Percentiles rank a stretch among this genome's conserved stretches.
Conservation (phyloP, 2,329 filamentous ascomycete species). For the Talaromyces marneffei region DNA sequence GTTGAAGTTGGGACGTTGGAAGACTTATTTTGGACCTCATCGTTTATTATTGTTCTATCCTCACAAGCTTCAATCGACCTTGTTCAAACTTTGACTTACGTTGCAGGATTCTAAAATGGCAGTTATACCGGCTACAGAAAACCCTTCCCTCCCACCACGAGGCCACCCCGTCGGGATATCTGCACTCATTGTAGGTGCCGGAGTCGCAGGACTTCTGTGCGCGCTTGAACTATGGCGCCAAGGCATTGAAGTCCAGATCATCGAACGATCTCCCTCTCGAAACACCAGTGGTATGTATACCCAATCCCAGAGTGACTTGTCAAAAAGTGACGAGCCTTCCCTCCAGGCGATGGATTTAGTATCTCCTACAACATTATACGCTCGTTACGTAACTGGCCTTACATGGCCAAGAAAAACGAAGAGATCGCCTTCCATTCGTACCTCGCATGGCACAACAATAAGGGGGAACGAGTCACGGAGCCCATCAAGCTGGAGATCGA, state of each 20-base stretch:
- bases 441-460: slow-evolving; percentile 10
- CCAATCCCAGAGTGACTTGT: neutral
- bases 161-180: neutral
- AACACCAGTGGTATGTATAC: slow-evolving; percentile 2
- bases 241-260: slow-evolving; percentile 8
- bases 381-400: slow-evolving; percentile 11
- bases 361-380: slow-evolving; percentile 8
- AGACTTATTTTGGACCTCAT: neutral
- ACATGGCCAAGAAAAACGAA: slow-evolving; percentile 9
- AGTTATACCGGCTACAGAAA: neutral
- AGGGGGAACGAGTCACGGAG: slow-evolving; percentile 6
- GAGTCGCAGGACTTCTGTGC: slow-evolving; percentile 1
- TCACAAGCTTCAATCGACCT: too few relatives aligned
- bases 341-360: slow-evolving; percentile 3
- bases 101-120: neutral
- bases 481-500: neutral
- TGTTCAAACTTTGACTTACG: neutral
- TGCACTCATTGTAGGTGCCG: slow-evolving; percentile 8
- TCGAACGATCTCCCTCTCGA: slow-evolving; percentile 6
- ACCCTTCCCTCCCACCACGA: neutral
- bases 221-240: slow-evolving; percentile 12
- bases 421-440: slow-evolving; percentile 6
- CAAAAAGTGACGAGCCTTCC: neutral
- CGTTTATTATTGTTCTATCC: too few relatives aligned
- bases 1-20: neutral